Evolutionary conservation across 805 yeast genomes (phyloP), one percentile per base, ranked within the genome.

Genomic region (Torulaspora maleeae): DNA sequence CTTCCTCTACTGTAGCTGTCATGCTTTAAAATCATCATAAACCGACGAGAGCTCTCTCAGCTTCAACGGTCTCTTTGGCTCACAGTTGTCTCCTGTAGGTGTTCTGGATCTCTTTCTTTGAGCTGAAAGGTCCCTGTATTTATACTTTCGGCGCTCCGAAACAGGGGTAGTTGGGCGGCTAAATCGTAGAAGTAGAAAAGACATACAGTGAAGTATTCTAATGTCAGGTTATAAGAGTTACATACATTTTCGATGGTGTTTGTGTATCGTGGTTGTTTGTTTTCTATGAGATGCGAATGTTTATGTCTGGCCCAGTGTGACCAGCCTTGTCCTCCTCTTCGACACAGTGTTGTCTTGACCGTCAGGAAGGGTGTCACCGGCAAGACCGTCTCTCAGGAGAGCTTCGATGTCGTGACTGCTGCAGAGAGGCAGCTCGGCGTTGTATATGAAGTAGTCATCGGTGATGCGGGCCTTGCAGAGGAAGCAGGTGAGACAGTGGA

Each of bases 401-500:
- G 50, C 43, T 7, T 59, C 60, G 36, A 60, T 49, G 37, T 63
- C 67, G 47, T 64, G 69, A 19, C 57, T 49, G 16, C 46, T 45
- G 45, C 69, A 64, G 12, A 64, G 47, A 9, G 66, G 60, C 13
- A 58, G 47, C 25, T 54, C 53, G 22, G 47, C 51, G 45, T 63
- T 63, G 47, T 59, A 59, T 6, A 64, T 50, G 42, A 52, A 70
- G 58, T 79, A 85, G 59, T 83, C 91, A 16, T 64, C 66, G 3
- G 60, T 61, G 42, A 85, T 83, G 6, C 56, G 52, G 2, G 57
- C 53, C 6, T 68, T 59, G 68, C 98, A 90, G 33, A 72, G 69
- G 38, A 68, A 61, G 67, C 98, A 91, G 41, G 66, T 71, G 55
- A 90, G 73, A 63, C 98, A 91, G 17, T 72, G 64, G 5, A 75